A percentile compares a stretch with the other conserved stretches of the same genome.
These are phyloP conservation scores for Heterobasidion irregulare DNA, from an alignment of 1,284 basidiomycete species.

Conservation along the genomic window DNA sequence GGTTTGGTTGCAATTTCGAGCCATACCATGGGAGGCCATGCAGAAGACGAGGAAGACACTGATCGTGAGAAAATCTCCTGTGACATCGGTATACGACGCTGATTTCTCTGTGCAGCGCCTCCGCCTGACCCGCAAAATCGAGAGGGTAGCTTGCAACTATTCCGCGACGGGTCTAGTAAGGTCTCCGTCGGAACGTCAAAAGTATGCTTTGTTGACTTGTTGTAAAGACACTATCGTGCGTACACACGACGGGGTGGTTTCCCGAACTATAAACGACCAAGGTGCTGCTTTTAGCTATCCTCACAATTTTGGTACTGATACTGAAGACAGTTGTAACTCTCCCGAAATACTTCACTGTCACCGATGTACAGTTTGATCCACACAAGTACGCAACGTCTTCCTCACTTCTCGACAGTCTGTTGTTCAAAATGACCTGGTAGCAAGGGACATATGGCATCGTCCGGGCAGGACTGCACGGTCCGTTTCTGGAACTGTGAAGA, in stretches of 20 bases:
- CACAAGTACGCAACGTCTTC: neutral
- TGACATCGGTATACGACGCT: neutral
- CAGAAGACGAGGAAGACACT: neutral
- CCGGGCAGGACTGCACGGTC: neutral
- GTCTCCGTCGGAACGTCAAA: neutral
- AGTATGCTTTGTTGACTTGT: neutral
- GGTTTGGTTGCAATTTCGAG: slow-evolving; percentile 2
- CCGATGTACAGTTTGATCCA: slow-evolving; percentile 5
- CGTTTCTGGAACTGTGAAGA: neutral
- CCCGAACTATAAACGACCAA: neutral
- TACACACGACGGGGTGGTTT: neutral
- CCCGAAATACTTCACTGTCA: slow-evolving; percentile 3
- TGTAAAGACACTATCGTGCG: neutral
- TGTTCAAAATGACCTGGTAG: neutral
- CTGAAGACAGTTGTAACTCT: neutral
- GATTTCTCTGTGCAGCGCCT: neutral
- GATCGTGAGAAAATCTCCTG: neutral
- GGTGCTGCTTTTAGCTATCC: neutral
- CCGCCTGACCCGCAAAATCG: slow-evolving; percentile 1
- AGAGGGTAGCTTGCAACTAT: slow-evolving; percentile 2
- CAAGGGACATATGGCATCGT: neutral
- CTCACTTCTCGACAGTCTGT: neutral
- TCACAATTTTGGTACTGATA: too few relatives aligned
- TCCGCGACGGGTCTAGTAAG: slow-evolving; percentile 1
- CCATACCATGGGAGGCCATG: slow-evolving; percentile 3